These are phyloP conservation scores for Austroboletus niveus DNA, from an alignment of 1,284 basidiomycete genomes.

Conservation along the genomic window DNA sequence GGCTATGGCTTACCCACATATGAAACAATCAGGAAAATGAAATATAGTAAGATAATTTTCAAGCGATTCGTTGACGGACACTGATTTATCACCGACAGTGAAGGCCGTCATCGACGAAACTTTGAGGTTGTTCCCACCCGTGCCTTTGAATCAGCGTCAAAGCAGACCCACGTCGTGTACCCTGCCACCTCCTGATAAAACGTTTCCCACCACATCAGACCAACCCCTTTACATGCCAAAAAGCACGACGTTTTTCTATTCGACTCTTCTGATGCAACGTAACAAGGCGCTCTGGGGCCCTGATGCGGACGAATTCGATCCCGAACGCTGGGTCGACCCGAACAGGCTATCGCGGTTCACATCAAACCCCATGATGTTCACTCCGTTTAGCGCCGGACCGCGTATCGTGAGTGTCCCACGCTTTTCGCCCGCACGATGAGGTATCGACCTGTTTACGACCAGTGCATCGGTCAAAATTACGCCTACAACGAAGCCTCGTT, in stretches of 20 bases:
- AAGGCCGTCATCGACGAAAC: constrained; percentile 73
- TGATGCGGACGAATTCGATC: constrained; percentile 68
- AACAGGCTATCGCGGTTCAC: constrained; percentile 46
- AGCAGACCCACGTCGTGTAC: constrained; percentile 45
- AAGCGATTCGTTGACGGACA: not conserved
- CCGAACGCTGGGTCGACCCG: constrained; percentile 66
- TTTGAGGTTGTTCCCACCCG: constrained; percentile 69
- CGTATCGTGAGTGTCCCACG: constrained; percentile 38
- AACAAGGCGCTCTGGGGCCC: constrained; percentile 62
- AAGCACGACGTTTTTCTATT: constrained; percentile 53
- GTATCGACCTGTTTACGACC: constrained; percentile 10
- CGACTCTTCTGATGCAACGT: constrained; percentile 59
- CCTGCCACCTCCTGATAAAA: constrained; percentile 51
- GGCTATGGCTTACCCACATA: constrained; percentile 51
- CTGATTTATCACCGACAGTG: constrained; percentile 40
- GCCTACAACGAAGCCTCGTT: constrained; percentile 72
- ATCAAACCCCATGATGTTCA: constrained; percentile 63
- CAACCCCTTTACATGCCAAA: constrained; percentile 59
- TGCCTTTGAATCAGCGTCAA: constrained; percentile 65
- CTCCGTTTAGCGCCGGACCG: constrained; percentile 69
- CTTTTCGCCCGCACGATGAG: constrained; percentile 4
- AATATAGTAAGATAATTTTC: constrained; percentile 51
- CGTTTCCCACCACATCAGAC: constrained; percentile 35
- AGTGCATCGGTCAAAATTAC: constrained; percentile 75
- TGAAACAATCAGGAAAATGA: constrained; percentile 53